These are phyloP conservation scores for Pleurotus salmoneostramineus DNA, from an alignment of 768 basidiomycete species.

Conservation along the genomic window DNA sequence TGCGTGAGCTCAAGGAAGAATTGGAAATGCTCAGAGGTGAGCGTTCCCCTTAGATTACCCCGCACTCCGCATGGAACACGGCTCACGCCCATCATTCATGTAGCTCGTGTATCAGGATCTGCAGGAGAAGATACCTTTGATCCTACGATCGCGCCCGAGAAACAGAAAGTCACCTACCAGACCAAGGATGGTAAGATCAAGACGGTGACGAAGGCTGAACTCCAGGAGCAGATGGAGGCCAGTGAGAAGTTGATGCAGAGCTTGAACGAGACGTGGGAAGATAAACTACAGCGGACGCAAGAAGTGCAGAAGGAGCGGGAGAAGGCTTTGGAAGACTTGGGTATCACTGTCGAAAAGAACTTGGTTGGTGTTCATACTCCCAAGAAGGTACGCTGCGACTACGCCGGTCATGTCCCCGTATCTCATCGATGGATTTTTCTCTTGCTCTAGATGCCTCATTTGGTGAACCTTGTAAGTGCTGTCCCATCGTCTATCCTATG, in stretches of 20 bases:
- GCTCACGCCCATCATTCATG: conserved; percentile 7
- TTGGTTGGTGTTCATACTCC: conserved; percentile 96
- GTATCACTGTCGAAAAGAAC: conserved; percentile 97
- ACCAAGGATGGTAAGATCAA: conserved; percentile 91
- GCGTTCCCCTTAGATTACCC: conserved; percentile 17
- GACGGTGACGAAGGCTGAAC: conserved; percentile 94
- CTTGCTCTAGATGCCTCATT: conserved; percentile 74
- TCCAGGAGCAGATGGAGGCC: conserved; percentile 95
- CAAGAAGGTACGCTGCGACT: conserved; percentile 66
- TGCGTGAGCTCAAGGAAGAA: conserved; percentile 98
- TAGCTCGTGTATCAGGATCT: conserved; percentile 73
- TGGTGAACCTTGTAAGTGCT: conserved; percentile 82
- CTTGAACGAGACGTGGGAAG: conserved; percentile 87
- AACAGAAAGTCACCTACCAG: conserved; percentile 93
- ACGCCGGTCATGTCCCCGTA: conserved; percentile 10
- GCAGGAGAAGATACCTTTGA: conserved; percentile 77
- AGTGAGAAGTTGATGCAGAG: conserved; percentile 89
- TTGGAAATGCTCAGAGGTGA: conserved; percentile 83
- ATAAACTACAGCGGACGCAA: conserved; percentile 87
- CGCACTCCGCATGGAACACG: conserved; percentile 8
- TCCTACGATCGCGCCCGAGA: conserved; percentile 84
- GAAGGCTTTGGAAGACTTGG: conserved; percentile 94
- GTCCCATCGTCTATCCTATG: conserved; percentile 6
- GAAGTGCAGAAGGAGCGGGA: conserved; percentile 97
- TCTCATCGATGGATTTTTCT: conserved; percentile 11